Conservation (phyloP, 2,329 filamentous ascomycete genomes). For the Tolypocladium amazonense region DNA sequence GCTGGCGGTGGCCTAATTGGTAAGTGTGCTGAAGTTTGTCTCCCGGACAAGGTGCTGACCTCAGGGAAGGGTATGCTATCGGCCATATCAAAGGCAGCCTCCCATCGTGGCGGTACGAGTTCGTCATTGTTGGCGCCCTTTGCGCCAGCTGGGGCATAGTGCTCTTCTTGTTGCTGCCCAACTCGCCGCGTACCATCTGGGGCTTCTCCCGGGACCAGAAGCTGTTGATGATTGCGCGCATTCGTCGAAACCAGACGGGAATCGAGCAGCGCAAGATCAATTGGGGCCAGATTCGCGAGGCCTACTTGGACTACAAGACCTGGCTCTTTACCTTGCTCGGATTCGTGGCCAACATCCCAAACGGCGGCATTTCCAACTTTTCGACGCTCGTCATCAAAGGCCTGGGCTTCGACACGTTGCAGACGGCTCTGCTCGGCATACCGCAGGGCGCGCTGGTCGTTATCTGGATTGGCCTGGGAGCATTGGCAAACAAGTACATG, state of each 20-base stretch:
- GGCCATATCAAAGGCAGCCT: constrained; percentile 47
- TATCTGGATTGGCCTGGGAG: constrained; percentile 29
- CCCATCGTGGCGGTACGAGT: constrained; percentile 56
- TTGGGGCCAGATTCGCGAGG: constrained; percentile 42
- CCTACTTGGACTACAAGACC: constrained; percentile 46
- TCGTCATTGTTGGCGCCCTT: constrained; percentile 50
- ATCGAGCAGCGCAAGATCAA: constrained; percentile 47
- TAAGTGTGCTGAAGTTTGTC: constrained; percentile 2
- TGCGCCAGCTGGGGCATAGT: constrained; percentile 49
- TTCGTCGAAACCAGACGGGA: constrained; percentile 47
- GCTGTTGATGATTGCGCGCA: constrained; percentile 41
- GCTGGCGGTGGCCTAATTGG: constrained; percentile 41
- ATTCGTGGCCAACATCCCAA: constrained; percentile 40
- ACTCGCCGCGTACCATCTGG: constrained; percentile 43
- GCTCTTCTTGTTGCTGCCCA: constrained; percentile 45
- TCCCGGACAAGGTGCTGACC: not conserved
- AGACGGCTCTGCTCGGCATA: constrained; percentile 26
- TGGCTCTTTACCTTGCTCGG: constrained; percentile 47
- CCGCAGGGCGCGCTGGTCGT: constrained; percentile 25
- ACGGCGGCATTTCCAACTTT: constrained; percentile 51
- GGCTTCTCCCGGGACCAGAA: constrained; percentile 39
- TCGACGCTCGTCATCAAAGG: constrained; percentile 49
- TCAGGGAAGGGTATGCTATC: constrained; percentile 38
- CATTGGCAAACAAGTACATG: constrained; percentile 25
- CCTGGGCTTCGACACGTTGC: constrained; percentile 36